Conservation (phyloP, 352 stramenopile species). For the Phytopythium kandeliae region DNA sequence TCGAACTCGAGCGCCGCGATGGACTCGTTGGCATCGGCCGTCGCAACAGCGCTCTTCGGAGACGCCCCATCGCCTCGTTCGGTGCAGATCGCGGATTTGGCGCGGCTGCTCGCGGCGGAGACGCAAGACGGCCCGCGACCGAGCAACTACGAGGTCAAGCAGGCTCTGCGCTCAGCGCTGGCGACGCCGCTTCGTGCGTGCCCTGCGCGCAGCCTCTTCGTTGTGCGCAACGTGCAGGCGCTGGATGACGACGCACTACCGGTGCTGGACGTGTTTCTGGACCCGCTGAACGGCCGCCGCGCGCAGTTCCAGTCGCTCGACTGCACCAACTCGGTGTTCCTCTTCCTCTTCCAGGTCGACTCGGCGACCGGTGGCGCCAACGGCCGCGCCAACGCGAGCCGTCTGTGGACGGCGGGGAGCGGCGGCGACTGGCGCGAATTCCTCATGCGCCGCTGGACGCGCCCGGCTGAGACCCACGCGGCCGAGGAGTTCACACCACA, state of each 20-base stretch:
- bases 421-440: conserved; percentile 42
- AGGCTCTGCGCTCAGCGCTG: conserved; percentile 33
- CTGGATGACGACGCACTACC: conserved; percentile 40
- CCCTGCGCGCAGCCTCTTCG: conserved; percentile 41
- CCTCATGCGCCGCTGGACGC: conserved; percentile 45
- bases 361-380: not conserved
- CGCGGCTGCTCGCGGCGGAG: conserved; percentile 16
- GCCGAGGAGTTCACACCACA: conserved; percentile 62
- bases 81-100: conserved; percentile 24
- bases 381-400: conserved; percentile 6
- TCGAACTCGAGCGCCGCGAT: conserved; percentile 36
- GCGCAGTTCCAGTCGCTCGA: conserved; percentile 61
- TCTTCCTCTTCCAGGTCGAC: conserved; percentile 48
- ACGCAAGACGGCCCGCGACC: not conserved
- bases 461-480: conserved; percentile 12
- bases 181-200: conserved; percentile 26
- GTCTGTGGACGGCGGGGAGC: conserved; percentile 2
- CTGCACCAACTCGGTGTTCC: conserved; percentile 44
- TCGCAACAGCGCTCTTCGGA: conserved; percentile 32
- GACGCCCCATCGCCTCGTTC: conserved; percentile 11
- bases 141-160: conserved; percentile 46
- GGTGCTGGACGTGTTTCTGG: conserved; percentile 60
- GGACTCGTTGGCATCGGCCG: conserved; percentile 20
- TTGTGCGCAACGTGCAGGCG: conserved; percentile 44
- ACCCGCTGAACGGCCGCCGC: conserved; percentile 61